Base-by-base conservation (phyloP, 345 rosid species). In the Trapa incisa region DNA sequence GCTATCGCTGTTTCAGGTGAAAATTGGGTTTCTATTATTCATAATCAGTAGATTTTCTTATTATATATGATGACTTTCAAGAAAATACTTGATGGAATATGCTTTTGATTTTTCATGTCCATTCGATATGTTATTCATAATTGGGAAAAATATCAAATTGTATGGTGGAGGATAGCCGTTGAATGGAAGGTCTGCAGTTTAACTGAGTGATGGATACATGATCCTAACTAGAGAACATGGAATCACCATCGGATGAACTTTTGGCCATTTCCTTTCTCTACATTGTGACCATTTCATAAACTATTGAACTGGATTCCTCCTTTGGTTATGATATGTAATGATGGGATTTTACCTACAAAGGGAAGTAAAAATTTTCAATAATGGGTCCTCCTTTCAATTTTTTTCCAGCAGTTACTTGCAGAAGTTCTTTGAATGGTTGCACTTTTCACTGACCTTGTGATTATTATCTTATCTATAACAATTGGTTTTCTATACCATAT, bases 1-100 rank as follows among this genome's bases (percentile, higher is more conserved):
- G 68, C 47, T 71, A 69, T 64, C 72, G 74, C 70, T 75, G 65
- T 75, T 73, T 79, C 64, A 80, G 95, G 95, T 88, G 57, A 83
- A 77, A 65, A 56, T 43, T 39, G 12, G 13, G 58, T 22, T 64
- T 17, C 38, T 65, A 29, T 65, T n/a, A 6, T 9, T 67, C 50
- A 35, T 54, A 66, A 9, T 58, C 47, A 17, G 32, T 16, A 11
- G 5, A 38, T 53, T 56, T 52, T 2, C 35, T 15, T n/a, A 41
- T 68, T 58, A 1, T 58, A 58, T 15, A 7, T 32, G 63, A 54
- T n/a, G 35, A 6, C 60, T 22, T 54, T 4, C 6, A n/a, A 22
- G 60, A 54, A 54, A n/a, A 8, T 1, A n/a, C 10, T 17, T 54
- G 60, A 17, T 6, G 29, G 29, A 22, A n/a, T 54, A 15, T 22